Percentiles rank a stretch among this genome's conserved stretches.
phyloP scores from a whole-genome alignment of 1,139 yeast species.

The Ogataea hybrid region DNA sequence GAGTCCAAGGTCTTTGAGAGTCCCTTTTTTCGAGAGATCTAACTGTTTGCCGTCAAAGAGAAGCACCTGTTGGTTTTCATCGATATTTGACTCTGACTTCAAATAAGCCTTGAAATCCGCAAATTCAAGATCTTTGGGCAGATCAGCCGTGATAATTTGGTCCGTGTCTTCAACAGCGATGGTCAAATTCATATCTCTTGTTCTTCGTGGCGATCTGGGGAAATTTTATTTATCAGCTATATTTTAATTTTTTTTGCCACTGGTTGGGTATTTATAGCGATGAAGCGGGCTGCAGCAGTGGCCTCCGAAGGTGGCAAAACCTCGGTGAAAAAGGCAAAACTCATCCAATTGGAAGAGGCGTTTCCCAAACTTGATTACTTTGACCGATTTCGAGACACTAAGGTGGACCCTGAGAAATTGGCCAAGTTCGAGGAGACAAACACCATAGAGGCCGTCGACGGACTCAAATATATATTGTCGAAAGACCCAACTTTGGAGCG shows the following conservation, averaged over 20 bases:
- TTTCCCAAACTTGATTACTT: slow-evolving; percentile 8
- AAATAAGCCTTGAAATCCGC: slow-evolving; percentile 74
- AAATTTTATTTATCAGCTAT: not conserved
- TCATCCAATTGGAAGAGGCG: slow-evolving; percentile 1
- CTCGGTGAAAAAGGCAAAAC: slow-evolving; percentile 9
- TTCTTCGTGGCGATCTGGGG: slow-evolving; percentile 1
- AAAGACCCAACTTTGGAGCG: slow-evolving; percentile 36
- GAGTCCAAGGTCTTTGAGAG: slow-evolving; percentile 48
- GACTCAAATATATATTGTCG: slow-evolving; percentile 33
- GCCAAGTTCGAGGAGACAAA: slow-evolving; percentile 34
- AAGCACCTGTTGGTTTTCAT: slow-evolving; percentile 46
- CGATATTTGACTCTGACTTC: slow-evolving; percentile 67
- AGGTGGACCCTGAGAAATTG: not conserved
- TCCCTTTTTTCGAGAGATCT: slow-evolving; percentile 28
- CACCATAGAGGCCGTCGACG: slow-evolving; percentile 34
- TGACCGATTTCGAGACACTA: not conserved
- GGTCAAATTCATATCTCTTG: slow-evolving; percentile 35
- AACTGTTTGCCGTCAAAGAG: slow-evolving; percentile 46
- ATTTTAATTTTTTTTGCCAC: slow-evolving; percentile 6
- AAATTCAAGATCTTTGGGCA: slow-evolving; percentile 61
- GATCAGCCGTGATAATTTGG: slow-evolving; percentile 45
- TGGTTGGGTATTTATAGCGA: slow-evolving; percentile 2
- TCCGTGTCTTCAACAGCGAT: slow-evolving; percentile 35
- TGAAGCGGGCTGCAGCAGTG: slow-evolving; percentile 4
- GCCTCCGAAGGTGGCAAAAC: slow-evolving; percentile 5